Evolutionary conservation across 345 rosid genomes (phyloP), one percentile per base, ranked within the genome.

Genomic region (Mercurialis annua): DNA sequence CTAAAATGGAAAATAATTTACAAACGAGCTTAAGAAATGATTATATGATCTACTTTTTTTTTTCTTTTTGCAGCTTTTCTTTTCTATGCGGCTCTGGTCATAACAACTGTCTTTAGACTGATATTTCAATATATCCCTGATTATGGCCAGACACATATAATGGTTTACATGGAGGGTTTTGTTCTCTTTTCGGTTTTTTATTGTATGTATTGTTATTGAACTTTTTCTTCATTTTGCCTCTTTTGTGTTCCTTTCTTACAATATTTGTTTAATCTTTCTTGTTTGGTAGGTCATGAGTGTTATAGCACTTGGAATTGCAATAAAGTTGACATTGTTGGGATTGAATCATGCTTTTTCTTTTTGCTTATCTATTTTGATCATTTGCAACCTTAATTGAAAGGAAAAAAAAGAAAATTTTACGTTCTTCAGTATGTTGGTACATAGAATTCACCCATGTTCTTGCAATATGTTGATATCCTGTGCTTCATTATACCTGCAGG

Each of bases 141-240:
- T 59, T 91, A 91, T 64, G 97, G 97, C 29, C 97, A 91, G 73
- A 91, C 99, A n/a, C 92, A 94, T 60, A 86, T 94, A 55, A 91
- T 91, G 97, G 96, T 91, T 70, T 94, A 89, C 56, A 87, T 91
- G 54, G 97, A n/a, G n/a, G 95, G 52, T 82, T 94, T 64, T 94
- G 97, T 71, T 94, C 99, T 54, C 95, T 94, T 66, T 89, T 94
- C 71, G 99, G 99, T 54, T 94, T 97, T 59, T 79, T 94, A 57
- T 89, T 97, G 99, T 94, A 86, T 68, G 95, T 55, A 59, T 23
- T 52, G 12, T 59, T 33, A 34, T 54, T 52, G n/a, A 48, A 52
- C 47, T 59, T 59, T n/a, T 60, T 70, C 21, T 54, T 54, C 24
- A 30, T 6, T 23, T 58, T 67, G 49, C 29, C 47, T 40, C 30